A percentile compares a stretch with the other conserved stretches of the same genome.
Conservation (phyloP, 2,329 filamentous ascomycete genomes). For the Hypoxylon sp. region DNA sequence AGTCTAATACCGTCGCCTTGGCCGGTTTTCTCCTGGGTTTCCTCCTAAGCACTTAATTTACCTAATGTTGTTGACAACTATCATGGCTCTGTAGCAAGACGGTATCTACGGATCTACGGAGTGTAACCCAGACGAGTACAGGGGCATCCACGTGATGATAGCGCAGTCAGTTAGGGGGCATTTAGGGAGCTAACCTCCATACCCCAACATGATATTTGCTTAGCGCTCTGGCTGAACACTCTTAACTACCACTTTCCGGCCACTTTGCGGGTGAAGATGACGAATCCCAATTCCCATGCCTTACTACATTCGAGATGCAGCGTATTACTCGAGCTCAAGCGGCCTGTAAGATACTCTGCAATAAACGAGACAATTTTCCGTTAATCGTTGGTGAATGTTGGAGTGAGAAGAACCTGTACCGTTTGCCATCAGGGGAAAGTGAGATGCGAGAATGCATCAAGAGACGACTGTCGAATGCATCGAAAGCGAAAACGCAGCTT, state of each 20-base stretch:
- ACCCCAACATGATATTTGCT: not conserved
- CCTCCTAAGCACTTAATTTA: not conserved
- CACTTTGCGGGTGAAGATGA: not conserved
- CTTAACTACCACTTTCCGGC: not conserved
- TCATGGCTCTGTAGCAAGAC: not conserved
- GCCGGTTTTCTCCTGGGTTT: too few species aligned
- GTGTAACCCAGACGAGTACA: not conserved
- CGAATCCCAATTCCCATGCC: not conserved
- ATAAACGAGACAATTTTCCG: not conserved
- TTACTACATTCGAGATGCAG: not conserved
- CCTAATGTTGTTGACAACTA: constrained; percentile 3
- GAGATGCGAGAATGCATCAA: constrained; percentile 15
- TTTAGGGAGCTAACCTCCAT: not conserved
- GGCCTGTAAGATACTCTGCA: not conserved
- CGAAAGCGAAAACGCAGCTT: constrained; percentile 23
- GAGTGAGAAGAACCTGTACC: not conserved
- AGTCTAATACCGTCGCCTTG: not conserved
- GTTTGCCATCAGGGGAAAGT: constrained; percentile 18
- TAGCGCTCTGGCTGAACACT: not conserved
- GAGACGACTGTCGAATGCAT: constrained; percentile 15
- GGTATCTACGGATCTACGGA: not conserved
- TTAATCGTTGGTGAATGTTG: not conserved
- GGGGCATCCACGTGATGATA: not conserved
- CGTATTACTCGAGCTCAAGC: constrained; percentile 6
- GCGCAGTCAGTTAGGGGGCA: not conserved